Evolutionary conservation across 73 alveolate genomes (phyloP), one percentile per base, ranked within the genome.

Genomic region (Paramecium tetraurelia): DNA sequence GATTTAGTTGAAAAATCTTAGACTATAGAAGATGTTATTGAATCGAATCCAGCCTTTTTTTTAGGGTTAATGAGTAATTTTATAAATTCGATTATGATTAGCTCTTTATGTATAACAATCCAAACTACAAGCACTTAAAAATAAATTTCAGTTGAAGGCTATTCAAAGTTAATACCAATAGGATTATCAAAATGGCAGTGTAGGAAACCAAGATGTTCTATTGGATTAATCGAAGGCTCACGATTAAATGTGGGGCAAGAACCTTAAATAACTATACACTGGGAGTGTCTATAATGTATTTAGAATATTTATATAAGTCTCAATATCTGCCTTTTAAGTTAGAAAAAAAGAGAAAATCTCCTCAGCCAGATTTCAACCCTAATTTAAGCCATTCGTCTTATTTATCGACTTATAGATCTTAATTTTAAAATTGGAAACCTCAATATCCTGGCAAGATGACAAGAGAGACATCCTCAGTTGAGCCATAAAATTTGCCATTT

Each of bases 31-130:
- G 41, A 63, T 3, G 46, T 63, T 31, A 63, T 63, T 5, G 84
- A 63, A 11, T 33, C 41, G 4, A 63, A 63, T 18, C 84, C 84
- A 63, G 84, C 41, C n/a, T 63, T 31, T 6, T 63, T 63, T 63
- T 31, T 63, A 12, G 50, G 84, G 27, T 2, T 63, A 63, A 63
- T 63, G 46, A 63, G 84, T 63, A 63, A 22, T 18, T 53, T 53
- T 16, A 22, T 31, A 63, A 1, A 40, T 63, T 10, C 4, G 27
- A 63, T 63, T 31, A 63, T 63, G 6, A 27, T 27, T 27, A 63
- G 84, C 50, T 63, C 84, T 63, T 63, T 63, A 63, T 63, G 84
- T 63, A 14, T 63, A 63, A 12, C 84, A 63, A 63, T 31, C 84
- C 24, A 63, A 63, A 63, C 29, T 63, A 12, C 31, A 63, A 63